Base-by-base conservation (phyloP, 305 asterid species). In the Solanum hybrid region DNA sequence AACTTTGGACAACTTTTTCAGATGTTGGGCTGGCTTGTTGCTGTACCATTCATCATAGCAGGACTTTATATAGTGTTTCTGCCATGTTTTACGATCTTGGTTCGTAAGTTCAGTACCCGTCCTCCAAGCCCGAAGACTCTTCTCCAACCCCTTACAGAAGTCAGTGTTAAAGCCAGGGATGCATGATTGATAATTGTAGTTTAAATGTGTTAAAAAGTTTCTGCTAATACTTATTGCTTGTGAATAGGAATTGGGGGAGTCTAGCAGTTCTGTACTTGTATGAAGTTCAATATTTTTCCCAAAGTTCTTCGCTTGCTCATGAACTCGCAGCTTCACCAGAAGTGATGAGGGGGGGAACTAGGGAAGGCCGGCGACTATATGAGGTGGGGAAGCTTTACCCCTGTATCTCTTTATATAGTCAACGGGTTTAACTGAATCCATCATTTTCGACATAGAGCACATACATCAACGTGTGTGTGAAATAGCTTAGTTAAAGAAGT, bases 11-110 rank as follows among this genome's bases (percentile, higher is more conserved):
- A 20, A 29, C 42, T 84, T 92, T 3, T 93, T 93, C 97, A 97
- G 99, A 87, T 97, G 93, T 87, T 97, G 94, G 99, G 99, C 31
- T 97, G 99, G 99, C 87, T 94, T 87, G 95, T 95, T 71, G 96
- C 98, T 36, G 97, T 94, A 35, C 99, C 99, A 67, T 87, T 97
- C 90, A 94, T 97, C 89, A 83, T 95, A 76, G 98, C 94, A 86
- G 93, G 89, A 79, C 95, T 96, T 33, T 95, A 97, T 86, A 2
- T 94, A 18, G 39, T 94, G 76, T 93, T 92, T 29, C 87, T 96
- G 93, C 99, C 99, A 33, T 93, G 95, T 88, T 97, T 95, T 95
- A 92, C 57, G 91, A 87, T 94, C 87, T 90, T 97, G 95, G 98
- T 96, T 78, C 91, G 87, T 42, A 95, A 92, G 92, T 96, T 96